Evolutionary conservation across 306 rosid genomes (phyloP).

Genomic region (Lithocarpus polystachyus): DNA sequence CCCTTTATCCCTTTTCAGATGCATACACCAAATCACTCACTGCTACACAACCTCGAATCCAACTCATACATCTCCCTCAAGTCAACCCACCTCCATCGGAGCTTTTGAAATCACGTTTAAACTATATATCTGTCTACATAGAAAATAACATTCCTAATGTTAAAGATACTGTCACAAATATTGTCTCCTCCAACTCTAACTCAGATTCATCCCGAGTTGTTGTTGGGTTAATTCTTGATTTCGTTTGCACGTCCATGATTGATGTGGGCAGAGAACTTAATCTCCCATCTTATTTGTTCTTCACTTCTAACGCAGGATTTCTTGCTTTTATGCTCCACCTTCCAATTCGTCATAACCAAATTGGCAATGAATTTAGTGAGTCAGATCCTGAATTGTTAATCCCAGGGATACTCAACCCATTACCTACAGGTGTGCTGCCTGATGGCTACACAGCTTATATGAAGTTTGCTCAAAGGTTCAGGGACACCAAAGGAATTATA

Average conservation of each 20-base stretch:
- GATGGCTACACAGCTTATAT: constrained; percentile 47
- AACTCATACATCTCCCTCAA: constrained; percentile 47
- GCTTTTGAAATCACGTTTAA: constrained; percentile 20
- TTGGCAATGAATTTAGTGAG: constrained; percentile 23
- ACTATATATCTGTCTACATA: constrained; percentile 20
- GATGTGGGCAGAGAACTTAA: constrained; percentile 48
- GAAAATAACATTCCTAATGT: constrained; percentile 27
- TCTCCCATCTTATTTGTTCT: constrained; percentile 44
- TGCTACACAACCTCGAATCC: constrained; percentile 34
- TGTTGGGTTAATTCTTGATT: constrained; percentile 43
- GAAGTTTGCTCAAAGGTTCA: constrained; percentile 35
- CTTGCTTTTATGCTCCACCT: constrained; percentile 32
- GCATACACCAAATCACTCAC: constrained; percentile 33
- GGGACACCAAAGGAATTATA: constrained; percentile 52
- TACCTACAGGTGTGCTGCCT: constrained; percentile 43
- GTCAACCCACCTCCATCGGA: constrained; percentile 35
- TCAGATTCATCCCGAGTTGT: constrained; percentile 20
- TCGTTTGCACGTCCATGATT: constrained; percentile 43
- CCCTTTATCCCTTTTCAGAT: constrained; percentile 15
- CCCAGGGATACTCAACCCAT: constrained; percentile 38
- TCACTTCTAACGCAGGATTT: constrained; percentile 43
- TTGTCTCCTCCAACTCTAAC: constrained; percentile 17
- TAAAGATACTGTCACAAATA: constrained; percentile 2
- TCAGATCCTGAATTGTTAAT: constrained; percentile 33
- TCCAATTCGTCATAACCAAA: constrained; percentile 18